These are phyloP conservation scores for Aspergillus flavus DNA, from an alignment of 2,329 filamentous ascomycete genomes.

Conservation along the genomic window DNA sequence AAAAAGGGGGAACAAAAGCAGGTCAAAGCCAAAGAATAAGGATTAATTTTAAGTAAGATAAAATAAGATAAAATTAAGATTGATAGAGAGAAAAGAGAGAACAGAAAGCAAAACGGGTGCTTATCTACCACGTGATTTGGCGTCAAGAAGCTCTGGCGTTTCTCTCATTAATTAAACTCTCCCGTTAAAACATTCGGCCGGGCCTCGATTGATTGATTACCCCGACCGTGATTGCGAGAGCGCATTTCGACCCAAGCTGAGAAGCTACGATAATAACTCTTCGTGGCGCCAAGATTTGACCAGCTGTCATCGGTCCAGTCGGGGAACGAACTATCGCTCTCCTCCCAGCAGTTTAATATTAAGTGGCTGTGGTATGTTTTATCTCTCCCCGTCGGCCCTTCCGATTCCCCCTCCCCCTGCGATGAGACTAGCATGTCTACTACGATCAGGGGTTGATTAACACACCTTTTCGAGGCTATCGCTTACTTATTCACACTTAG, in stretches of 20 bases:
- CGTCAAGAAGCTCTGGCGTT: conserved; percentile 19
- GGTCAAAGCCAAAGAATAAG: not conserved
- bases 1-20: not conserved
- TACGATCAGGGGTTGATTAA: conserved; percentile 12
- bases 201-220: conserved; percentile 14
- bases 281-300: conserved; percentile 7
- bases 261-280: conserved; percentile 6
- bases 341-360: not conserved
- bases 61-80: no score
- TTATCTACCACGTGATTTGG: conserved; percentile 26
- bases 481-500: conserved; percentile 4
- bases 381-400: conserved; percentile 14
- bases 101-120: not conserved
- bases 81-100: no score
- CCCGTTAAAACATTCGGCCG: conserved; percentile 19
- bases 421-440: not conserved
- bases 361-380: conserved; percentile 14
- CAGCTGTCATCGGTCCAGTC: conserved; percentile 7
- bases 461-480: conserved; percentile 6
- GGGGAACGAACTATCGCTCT: not conserved
- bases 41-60: not conserved
- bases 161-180: conserved; percentile 15
- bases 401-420: conserved; percentile 13
- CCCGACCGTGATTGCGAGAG: conserved; percentile 3
- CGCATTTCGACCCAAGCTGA: conserved; percentile 1